These are phyloP conservation scores for Lentinus polychrous DNA, from an alignment of 1,284 basidiomycete species.

Conservation along the genomic window DNA sequence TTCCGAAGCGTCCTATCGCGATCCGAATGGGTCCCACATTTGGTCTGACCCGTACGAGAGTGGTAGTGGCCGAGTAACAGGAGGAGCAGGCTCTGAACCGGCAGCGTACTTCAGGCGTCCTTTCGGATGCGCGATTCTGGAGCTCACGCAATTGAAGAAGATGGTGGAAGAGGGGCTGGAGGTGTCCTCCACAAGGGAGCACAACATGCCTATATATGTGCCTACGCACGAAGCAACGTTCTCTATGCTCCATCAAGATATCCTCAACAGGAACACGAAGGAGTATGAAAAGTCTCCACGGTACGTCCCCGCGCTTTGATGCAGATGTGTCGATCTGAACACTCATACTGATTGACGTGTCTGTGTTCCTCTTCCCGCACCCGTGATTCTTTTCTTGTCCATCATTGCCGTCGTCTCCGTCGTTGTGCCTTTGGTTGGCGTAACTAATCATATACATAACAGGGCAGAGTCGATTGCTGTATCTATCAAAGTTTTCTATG, in stretches of 20 bases:
- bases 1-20: conserved; percentile 41
- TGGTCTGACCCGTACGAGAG: conserved; percentile 9
- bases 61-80: conserved; percentile 11
- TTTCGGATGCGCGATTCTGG: conserved; percentile 90
- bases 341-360: neutral
- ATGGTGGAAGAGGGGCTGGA: conserved; percentile 58
- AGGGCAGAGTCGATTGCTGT: conserved; percentile 84
- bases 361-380: neutral
- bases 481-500: conserved; percentile 88
- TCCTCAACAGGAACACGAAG: conserved; percentile 74
- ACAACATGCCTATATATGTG: conserved; percentile 85
- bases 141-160: conserved; percentile 72
- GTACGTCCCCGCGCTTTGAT: conserved; percentile 36
- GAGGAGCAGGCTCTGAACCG: conserved; percentile 10
- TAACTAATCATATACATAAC: conserved; percentile 5
- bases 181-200: conserved; percentile 59
- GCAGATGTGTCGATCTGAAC: neutral
- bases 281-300: conserved; percentile 83
- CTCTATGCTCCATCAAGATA: conserved; percentile 92
- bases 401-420: no score
- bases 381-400: neutral
- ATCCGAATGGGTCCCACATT: conserved; percentile 9
- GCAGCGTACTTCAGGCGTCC: conserved; percentile 69
- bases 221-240: conserved; percentile 83
- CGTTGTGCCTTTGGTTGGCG: neutral